These are phyloP conservation scores for Tetracladium setigerum DNA, from an alignment of 495 filamentous ascomycete species.

Conservation along the genomic window DNA sequence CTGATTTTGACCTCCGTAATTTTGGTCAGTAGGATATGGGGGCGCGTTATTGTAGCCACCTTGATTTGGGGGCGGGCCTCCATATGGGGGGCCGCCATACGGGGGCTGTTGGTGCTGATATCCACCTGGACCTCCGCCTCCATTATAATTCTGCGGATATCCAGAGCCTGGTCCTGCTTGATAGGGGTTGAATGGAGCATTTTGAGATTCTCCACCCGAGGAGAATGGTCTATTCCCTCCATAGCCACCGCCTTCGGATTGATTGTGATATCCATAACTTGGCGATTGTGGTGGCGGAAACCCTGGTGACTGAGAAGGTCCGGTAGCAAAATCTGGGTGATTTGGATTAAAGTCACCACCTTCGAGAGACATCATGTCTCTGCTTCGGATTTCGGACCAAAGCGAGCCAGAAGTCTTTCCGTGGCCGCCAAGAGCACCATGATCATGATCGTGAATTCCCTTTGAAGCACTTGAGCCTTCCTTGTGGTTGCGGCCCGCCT, in stretches of 20 bases:
- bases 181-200: background rate
- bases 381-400: constrained; percentile 41
- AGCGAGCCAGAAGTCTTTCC: constrained; percentile 40
- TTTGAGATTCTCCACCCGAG: constrained; percentile 5
- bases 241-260: constrained; percentile 2
- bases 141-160: background rate
- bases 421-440: constrained; percentile 39
- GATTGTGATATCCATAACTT: constrained; percentile 17
- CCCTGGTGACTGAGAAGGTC: constrained; percentile 1
- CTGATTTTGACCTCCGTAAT: background rate
- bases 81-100: constrained; percentile 10
- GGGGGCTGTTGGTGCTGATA: constrained; percentile 2
- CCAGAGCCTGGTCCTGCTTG: background rate
- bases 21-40: background rate
- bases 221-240: constrained; percentile 8
- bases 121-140: background rate
- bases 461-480: constrained; percentile 17
- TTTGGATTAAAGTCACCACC: constrained; percentile 13
- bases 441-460: constrained; percentile 15
- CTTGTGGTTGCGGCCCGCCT: constrained; percentile 65
- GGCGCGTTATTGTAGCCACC: background rate
- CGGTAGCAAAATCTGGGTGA: constrained; percentile 3
- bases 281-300: constrained; percentile 9
- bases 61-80: constrained; percentile 1
- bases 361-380: constrained; percentile 33